Evolutionary conservation across 2,329 filamentous ascomycete genomes (phyloP).

Genomic region (Chaetomiaceae sp.): DNA sequence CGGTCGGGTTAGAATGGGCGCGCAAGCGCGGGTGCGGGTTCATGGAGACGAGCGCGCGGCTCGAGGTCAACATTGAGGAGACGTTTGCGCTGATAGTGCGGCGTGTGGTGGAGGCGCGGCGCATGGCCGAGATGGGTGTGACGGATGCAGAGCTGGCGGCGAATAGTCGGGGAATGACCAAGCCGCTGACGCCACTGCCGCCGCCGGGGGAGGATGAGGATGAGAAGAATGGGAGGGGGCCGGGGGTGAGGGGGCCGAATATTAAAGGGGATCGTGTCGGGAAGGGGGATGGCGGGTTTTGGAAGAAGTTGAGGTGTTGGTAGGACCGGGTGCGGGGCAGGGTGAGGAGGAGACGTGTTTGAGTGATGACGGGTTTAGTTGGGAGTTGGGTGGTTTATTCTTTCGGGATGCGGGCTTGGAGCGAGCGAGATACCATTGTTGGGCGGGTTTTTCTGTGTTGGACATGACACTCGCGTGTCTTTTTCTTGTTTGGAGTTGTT

Average conservation of each 20-base stretch:
- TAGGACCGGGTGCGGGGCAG: slow-evolving; percentile 25
- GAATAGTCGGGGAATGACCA: slow-evolving; percentile 53
- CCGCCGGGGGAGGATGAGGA: slow-evolving; percentile 27
- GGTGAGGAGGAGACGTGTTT: background rate
- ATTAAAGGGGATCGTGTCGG: slow-evolving; percentile 42
- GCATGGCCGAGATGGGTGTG: slow-evolving; percentile 45
- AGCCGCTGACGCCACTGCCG: slow-evolving; percentile 53
- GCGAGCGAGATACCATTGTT: slow-evolving; percentile 6
- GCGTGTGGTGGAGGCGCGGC: slow-evolving; percentile 55
- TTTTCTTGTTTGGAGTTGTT: background rate
- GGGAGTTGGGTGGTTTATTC: slow-evolving; percentile 2
- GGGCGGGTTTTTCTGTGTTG: background rate
- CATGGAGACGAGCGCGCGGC: slow-evolving; percentile 82
- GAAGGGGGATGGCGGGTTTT: slow-evolving; percentile 45
- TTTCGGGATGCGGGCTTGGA: background rate
- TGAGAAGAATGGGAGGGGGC: slow-evolving; percentile 37
- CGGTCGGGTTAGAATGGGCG: slow-evolving; percentile 73
- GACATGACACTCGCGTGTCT: background rate
- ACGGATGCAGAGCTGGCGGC: slow-evolving; percentile 33
- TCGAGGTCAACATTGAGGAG: slow-evolving; percentile 86
- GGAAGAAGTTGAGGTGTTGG: slow-evolving; percentile 55
- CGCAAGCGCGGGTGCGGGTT: slow-evolving; percentile 69
- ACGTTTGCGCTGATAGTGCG: slow-evolving; percentile 70
- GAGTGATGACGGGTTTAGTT: background rate
- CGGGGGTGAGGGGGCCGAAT: slow-evolving; percentile 42